Evolutionary conservation across 202 grass and related monocot genomes (phyloP), one percentile per base, ranked within the genome.

Genomic region (Zoysia matrella): DNA sequence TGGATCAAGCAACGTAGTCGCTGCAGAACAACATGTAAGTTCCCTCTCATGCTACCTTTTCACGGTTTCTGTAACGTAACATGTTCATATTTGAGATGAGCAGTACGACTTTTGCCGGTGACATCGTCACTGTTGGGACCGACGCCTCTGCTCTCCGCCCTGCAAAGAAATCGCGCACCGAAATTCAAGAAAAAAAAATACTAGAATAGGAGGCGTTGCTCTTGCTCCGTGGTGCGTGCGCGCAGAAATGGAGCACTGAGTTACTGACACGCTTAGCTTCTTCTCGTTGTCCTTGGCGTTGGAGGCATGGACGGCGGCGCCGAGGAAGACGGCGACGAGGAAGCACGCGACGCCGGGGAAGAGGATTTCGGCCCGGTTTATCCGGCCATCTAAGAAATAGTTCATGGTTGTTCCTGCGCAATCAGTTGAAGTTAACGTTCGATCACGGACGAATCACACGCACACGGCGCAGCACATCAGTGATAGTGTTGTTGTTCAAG

Each of bases 331-430:
- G 15, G 93, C 96, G 70, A 99, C 60, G 46, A 99, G 77, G 79
- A 99, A 99, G 81, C 91, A 99, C 22, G 11, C 96, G 14, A 95
- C 96, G 58, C 96, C 96, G 3, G 93, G 73, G 64, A 99, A 99
- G 66, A 99, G 93, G 90, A 99, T 94, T 74, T 95, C 93, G n/a
- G 91, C 93, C 30, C 18, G 88, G 75, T 96, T 99, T 74, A 99
- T 96, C 46, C 88, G 90, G 53, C 89, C 80, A 57, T 99, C 96
- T 4, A 99, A 85, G 82, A 96, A 96, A 73, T 99, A 99, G 61
- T 99, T 99, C 78, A 99, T 70, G 13, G 93, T 96, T 36, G 96
- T 99, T 45, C 96, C 96, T 96, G 77, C 47, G 22, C 22, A 30
- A 30, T 30, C 22, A 91, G 18, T 45, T 4, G 2, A 61, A 3